phyloP scores from a whole-genome alignment of 495 filamentous ascomycete genomes.

The Barbatosphaeria neglecta region DNA sequence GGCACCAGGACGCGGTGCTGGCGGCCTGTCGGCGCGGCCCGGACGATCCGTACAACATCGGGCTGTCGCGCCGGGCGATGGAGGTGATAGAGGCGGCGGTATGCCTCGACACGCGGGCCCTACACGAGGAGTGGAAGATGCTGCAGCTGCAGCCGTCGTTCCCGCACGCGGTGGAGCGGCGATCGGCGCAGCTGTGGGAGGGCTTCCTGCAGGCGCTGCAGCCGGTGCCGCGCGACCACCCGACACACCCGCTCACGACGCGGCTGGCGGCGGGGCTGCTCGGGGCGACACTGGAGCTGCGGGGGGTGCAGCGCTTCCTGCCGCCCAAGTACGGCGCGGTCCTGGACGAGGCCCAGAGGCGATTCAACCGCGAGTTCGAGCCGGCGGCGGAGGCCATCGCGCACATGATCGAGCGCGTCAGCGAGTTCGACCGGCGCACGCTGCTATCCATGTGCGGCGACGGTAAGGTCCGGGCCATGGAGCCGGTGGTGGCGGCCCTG shows the following conservation, averaged over 20 bases:
- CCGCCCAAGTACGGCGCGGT: slow-evolving; percentile 33
- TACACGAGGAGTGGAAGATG: slow-evolving; percentile 58
- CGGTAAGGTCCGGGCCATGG: slow-evolving; percentile 42
- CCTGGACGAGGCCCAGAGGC: slow-evolving; percentile 37
- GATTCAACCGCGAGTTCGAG: slow-evolving; percentile 65
- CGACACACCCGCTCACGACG: no score
- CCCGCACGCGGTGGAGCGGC: slow-evolving; percentile 54
- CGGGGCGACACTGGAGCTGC: slow-evolving; percentile 54
- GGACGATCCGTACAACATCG: slow-evolving; percentile 23
- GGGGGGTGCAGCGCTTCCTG: slow-evolving; percentile 61
- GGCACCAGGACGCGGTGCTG: slow-evolving; percentile 34
- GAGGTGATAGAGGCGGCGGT: slow-evolving; percentile 61
- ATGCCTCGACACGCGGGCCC: slow-evolving; percentile 61
- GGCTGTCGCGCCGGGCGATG: slow-evolving; percentile 36
- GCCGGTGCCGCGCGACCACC: slow-evolving; percentile 44
- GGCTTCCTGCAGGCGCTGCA: slow-evolving; percentile 57
- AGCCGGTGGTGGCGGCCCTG: slow-evolving; percentile 55
- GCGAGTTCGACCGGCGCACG: slow-evolving; percentile 55
- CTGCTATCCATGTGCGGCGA: slow-evolving; percentile 53
- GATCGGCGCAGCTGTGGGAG: slow-evolving; percentile 65
- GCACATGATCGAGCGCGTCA: slow-evolving; percentile 61
- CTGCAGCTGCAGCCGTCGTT: slow-evolving; percentile 46
- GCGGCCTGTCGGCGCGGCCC: slow-evolving; percentile 23
- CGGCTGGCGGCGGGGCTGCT: slow-evolving; percentile 62
- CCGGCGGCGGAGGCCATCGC: slow-evolving; percentile 58